Conservation (phyloP, 306 rosid species). For the Lathyrus sativus region DNA sequence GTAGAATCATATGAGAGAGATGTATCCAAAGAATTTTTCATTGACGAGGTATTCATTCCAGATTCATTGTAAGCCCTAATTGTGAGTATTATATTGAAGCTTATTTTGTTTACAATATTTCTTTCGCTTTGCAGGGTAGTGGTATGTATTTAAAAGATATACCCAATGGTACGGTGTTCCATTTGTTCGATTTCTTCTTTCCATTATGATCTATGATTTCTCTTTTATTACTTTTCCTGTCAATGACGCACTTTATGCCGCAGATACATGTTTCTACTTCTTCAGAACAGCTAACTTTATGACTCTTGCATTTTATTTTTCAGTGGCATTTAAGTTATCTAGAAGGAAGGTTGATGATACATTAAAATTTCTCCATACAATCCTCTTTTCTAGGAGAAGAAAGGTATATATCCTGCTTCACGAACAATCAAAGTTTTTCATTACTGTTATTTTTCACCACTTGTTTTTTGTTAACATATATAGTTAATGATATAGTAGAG, state of each 20-base stretch:
- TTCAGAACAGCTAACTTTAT: conserved; percentile 22
- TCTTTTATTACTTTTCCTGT: conserved; percentile 7
- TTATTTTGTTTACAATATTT: conserved; percentile 32
- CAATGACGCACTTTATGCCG: not conserved
- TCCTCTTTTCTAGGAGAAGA: conserved; percentile 93
- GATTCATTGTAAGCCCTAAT: conserved; percentile 3
- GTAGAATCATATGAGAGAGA: conserved; percentile 81
- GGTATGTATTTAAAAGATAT: conserved; percentile 89
- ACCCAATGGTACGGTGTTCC: conserved; percentile 71
- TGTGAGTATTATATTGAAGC: not conserved
- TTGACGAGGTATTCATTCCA: conserved; percentile 67
- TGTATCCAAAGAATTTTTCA: conserved; percentile 71
- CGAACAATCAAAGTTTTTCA: conserved; percentile 21
- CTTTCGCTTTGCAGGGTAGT: conserved; percentile 69
- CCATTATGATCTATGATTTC: not conserved
- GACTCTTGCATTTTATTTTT: conserved; percentile 33
- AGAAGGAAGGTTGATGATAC: conserved; percentile 83
- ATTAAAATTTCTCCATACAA: conserved; percentile 80
- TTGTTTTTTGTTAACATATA: not conserved
- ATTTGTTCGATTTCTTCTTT: conserved; percentile 27
- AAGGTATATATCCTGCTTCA: conserved; percentile 59
- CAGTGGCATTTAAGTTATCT: conserved; percentile 88
- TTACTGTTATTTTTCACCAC: conserved; percentile 11
- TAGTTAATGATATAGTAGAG: conserved; percentile 2
- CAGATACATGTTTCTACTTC: conserved; percentile 23